Evolutionary conservation across 139 green algal genomes (phyloP).

Genomic region (Astrephomene gubernaculifera): DNA sequence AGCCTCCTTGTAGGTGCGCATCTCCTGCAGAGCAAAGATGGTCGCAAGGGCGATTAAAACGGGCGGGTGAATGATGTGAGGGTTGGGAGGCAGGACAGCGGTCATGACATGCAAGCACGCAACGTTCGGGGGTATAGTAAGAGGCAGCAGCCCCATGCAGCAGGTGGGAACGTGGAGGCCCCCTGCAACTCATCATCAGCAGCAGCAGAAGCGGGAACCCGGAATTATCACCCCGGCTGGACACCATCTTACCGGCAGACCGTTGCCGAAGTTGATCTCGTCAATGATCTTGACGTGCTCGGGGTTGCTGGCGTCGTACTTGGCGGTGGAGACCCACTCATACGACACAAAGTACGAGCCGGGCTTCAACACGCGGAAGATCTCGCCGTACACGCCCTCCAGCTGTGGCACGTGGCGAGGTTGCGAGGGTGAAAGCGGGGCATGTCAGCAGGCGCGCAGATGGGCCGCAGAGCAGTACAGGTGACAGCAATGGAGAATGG

Average conservation of each 20-base stretch:
- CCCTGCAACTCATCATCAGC: too few relatives aligned
- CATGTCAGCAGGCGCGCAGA: too few relatives aligned
- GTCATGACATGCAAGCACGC: too few relatives aligned
- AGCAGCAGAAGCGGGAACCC: too few relatives aligned
- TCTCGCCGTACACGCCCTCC: constrained; percentile 90
- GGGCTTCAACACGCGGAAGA: constrained; percentile 95
- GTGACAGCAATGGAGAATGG: too few relatives aligned
- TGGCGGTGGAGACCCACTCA: constrained; percentile 95
- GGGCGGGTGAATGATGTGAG: too few relatives aligned
- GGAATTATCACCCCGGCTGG: background rate
- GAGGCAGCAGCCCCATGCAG: too few relatives aligned
- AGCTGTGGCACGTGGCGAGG: constrained; percentile 58
- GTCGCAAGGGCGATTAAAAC: too few relatives aligned
- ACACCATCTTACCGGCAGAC: constrained; percentile 82
- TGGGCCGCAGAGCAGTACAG: too few relatives aligned
- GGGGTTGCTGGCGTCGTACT: constrained; percentile 87
- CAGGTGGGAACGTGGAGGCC: too few relatives aligned
- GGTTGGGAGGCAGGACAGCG: too few relatives aligned
- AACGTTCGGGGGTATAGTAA: too few relatives aligned
- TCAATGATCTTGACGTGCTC: constrained; percentile 94
- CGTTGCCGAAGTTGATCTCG: constrained; percentile 98
- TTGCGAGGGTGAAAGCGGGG: background rate
- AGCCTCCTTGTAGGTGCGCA: constrained; percentile 88
- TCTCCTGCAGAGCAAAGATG: constrained; percentile 78
- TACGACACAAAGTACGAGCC: constrained; percentile 91